phyloP scores from a whole-genome alignment of 768 basidiomycete genomes.

The Phylloporus sp. region DNA sequence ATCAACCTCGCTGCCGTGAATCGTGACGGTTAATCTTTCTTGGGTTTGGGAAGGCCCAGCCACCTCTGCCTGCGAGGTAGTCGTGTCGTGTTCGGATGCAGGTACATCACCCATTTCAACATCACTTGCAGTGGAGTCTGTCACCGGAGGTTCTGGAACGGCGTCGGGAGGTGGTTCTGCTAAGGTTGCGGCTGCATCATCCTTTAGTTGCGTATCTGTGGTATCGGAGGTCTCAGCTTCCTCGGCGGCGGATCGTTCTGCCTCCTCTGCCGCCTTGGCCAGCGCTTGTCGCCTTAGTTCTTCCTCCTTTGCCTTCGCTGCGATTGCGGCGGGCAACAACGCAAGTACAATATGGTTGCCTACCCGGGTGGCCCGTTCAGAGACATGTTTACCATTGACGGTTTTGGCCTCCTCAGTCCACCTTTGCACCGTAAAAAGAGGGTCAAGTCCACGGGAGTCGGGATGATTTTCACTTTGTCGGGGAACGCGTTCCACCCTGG shows the following conservation, averaged over 20 bases:
- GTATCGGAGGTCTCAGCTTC: conserved; percentile 34
- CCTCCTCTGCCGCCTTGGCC: conserved; percentile 50
- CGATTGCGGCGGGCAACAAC: conserved; percentile 76
- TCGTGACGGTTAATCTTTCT: conserved; percentile 80
- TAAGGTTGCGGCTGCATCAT: conserved; percentile 11
- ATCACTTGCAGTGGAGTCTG: conserved; percentile 38
- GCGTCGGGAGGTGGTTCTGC: conserved; percentile 7
- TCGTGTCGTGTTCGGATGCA: conserved; percentile 16
- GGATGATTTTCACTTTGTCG: conserved; percentile 46
- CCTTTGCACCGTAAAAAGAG: conserved; percentile 75
- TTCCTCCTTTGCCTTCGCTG: conserved; percentile 45
- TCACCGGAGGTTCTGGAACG: conserved; percentile 17
- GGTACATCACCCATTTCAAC: conserved; percentile 48
- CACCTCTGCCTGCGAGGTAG: conserved; percentile 15
- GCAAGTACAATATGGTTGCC: conserved; percentile 68
- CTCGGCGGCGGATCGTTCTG: conserved; percentile 30
- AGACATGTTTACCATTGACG: conserved; percentile 68
- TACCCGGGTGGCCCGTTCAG: conserved; percentile 63
- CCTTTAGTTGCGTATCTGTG: conserved; percentile 10
- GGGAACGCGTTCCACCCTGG: conserved; percentile 57
- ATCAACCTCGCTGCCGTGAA: conserved; percentile 90
- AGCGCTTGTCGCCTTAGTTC: conserved; percentile 42
- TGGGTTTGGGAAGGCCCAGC: conserved; percentile 36
- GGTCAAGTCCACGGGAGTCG: conserved; percentile 55
- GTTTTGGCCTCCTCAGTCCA: conserved; percentile 90